Conservation (phyloP, 345 rosid genomes). For the Lumnitzera littorea region DNA sequence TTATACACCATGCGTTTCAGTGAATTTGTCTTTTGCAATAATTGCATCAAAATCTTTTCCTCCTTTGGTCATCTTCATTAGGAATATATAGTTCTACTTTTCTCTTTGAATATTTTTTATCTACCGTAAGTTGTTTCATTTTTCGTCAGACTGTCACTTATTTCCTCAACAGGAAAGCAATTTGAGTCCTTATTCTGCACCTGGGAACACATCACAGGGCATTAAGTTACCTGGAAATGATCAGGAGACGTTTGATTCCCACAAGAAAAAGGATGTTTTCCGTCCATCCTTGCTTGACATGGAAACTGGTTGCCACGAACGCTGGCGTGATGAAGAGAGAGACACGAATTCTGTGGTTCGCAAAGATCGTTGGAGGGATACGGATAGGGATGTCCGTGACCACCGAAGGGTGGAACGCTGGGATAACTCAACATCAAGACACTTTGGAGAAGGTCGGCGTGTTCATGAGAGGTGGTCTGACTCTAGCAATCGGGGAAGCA, state of each 20-base stretch:
- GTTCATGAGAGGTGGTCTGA: conserved; percentile 82
- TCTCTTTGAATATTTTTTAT: background rate
- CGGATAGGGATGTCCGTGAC: conserved; percentile 72
- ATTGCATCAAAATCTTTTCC: background rate
- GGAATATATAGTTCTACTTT: background rate
- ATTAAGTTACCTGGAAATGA: conserved; percentile 43
- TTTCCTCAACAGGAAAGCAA: conserved; percentile 45
- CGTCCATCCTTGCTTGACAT: conserved; percentile 77
- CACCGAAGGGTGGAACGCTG: conserved; percentile 60
- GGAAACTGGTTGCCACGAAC: conserved; percentile 69
- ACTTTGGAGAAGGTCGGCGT: conserved; percentile 69
- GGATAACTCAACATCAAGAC: conserved; percentile 63
- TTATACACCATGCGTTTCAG: background rate
- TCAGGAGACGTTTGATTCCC: conserved; percentile 52
- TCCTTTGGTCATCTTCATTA: background rate
- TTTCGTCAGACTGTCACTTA: background rate
- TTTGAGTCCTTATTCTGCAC: conserved; percentile 21
- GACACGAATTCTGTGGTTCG: conserved; percentile 57
- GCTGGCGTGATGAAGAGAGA: conserved; percentile 98
- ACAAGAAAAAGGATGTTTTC: conserved; percentile 75
- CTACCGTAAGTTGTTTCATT: background rate
- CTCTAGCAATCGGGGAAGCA: conserved; percentile 61
- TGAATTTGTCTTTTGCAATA: background rate
- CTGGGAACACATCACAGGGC: conserved; percentile 33
- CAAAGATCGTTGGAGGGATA: conserved; percentile 84